Evolutionary conservation across 1,284 basidiomycete genomes (phyloP).

Genomic region (Wallemia mellicola): DNA sequence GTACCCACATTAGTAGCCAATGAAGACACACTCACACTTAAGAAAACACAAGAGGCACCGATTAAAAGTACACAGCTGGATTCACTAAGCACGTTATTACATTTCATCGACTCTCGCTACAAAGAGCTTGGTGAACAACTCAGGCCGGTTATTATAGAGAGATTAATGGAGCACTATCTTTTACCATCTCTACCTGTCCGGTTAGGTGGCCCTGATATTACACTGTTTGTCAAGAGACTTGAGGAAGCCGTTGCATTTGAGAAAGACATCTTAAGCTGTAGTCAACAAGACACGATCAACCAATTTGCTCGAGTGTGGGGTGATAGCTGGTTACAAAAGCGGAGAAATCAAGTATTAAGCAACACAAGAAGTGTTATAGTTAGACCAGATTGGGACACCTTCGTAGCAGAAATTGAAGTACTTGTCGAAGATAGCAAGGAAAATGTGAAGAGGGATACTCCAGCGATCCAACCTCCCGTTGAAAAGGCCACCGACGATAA

Average conservation of each 20-base stretch:
- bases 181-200: neutral
- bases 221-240: neutral
- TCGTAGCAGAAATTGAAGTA: neutral
- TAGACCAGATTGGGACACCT: neutral
- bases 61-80: neutral
- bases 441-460: too few relatives aligned
- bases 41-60: neutral
- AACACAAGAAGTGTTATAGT: neutral
- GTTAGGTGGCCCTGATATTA: neutral
- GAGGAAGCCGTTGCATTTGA: neutral
- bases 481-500: too few relatives aligned
- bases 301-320: neutral
- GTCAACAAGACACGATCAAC: neutral
- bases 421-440: neutral
- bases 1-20: neutral
- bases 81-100: neutral
- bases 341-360: neutral
- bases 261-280: neutral
- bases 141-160: neutral
- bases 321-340: neutral
- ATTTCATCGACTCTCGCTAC: neutral
- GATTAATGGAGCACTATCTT: neutral
- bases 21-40: neutral
- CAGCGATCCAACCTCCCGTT: too few relatives aligned
- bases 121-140: neutral